Percentiles rank a stretch among this genome's conserved stretches.
These are phyloP conservation scores for Tilletia walkeri DNA, from an alignment of 1,284 basidiomycete species.

Conservation along the genomic window DNA sequence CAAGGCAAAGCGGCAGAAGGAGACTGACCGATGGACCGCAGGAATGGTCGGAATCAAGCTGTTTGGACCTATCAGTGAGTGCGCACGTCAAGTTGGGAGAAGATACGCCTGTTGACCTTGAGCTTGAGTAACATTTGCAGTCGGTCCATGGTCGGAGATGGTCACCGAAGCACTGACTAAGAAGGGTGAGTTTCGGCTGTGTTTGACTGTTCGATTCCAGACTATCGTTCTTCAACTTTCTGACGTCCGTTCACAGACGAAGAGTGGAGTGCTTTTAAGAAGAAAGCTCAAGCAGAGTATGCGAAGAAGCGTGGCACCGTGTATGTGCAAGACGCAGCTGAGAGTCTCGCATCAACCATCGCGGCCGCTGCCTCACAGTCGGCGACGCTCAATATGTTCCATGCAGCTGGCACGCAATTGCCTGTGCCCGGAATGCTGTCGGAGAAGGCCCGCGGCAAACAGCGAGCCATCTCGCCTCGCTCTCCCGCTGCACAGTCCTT, in stretches of 20 bases:
- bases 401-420: too few species aligned
- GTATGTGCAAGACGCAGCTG: neutral
- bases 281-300: neutral
- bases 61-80: neutral
- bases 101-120: too few species aligned
- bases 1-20: neutral
- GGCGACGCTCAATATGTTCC: neutral
- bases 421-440: neutral
- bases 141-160: too few species aligned
- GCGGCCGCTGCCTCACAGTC: neutral
- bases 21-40: neutral
- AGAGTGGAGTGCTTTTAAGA: neutral
- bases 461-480: constrained; percentile 6
- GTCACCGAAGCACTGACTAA: too few species aligned
- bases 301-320: neutral
- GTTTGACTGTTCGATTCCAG: too few species aligned
- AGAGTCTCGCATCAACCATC: neutral
- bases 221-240: too few species aligned
- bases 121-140: too few species aligned
- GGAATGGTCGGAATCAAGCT: neutral
- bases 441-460: constrained; percentile 2
- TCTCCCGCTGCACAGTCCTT: neutral
- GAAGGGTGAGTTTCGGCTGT: too few species aligned
- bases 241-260: neutral
- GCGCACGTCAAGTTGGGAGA: neutral